Conservation (phyloP, 495 filamentous ascomycete species). For the Oidiodendron maius region DNA sequence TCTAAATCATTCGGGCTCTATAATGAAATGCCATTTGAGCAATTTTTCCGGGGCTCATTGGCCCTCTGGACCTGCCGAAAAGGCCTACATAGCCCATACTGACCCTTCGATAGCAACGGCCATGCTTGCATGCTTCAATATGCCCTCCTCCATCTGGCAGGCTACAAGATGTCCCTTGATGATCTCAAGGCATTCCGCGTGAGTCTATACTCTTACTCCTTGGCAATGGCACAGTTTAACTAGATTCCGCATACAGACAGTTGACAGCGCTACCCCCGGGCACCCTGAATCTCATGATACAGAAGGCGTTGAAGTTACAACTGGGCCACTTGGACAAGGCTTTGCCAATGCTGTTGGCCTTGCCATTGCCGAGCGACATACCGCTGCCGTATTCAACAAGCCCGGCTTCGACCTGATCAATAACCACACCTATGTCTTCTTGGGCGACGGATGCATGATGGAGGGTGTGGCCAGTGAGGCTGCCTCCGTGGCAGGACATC, state of each 20-base stretch:
- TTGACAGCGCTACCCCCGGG: conserved; percentile 93
- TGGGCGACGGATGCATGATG: conserved; percentile 98
- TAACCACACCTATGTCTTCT: conserved; percentile 95
- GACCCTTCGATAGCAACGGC: conserved; percentile 64
- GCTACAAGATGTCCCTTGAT: conserved; percentile 78
- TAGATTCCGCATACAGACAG: conserved; percentile 8
- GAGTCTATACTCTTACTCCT: no score
- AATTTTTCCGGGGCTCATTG: no score
- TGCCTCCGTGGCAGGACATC: conserved; percentile 85
- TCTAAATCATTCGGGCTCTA: no score
- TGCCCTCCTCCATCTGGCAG: conserved; percentile 93
- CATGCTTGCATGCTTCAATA: conserved; percentile 99
- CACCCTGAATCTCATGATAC: conserved; percentile 97
- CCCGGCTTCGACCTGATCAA: conserved; percentile 84
- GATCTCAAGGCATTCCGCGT: conserved; percentile 95
- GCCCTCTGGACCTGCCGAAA: no score
- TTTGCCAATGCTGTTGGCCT: conserved; percentile 94
- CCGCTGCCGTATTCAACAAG: conserved; percentile 92
- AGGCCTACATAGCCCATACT: no score
- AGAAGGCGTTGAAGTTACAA: conserved; percentile 95
- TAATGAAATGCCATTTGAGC: no score
- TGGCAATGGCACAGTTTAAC: no score
- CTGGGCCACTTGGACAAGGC: conserved; percentile 92
- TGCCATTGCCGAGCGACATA: conserved; percentile 90
- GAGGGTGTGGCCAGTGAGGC: conserved; percentile 96